Evolutionary conservation across 306 rosid species (phyloP).

Genomic region (Coriaria nepalensis): DNA sequence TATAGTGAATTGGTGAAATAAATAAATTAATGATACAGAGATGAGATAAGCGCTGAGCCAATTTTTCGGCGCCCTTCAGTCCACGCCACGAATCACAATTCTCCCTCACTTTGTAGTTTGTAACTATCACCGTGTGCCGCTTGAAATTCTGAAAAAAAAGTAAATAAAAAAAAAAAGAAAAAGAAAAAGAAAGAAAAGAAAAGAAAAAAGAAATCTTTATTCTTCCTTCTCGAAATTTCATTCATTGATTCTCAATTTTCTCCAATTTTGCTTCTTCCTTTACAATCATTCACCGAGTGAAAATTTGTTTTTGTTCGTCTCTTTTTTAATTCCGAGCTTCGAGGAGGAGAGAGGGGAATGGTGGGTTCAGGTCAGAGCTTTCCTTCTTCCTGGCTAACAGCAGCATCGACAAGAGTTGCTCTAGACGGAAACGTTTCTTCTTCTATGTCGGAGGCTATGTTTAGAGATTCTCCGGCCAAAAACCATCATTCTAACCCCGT

Average conservation of each 20-base stretch:
- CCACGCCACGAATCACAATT: slow-evolving; percentile 43
- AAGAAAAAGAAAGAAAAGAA: too few relatives aligned
- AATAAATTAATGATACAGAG: neutral
- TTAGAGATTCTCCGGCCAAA: slow-evolving; percentile 9
- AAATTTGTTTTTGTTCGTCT: too few relatives aligned
- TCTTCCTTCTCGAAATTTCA: too few relatives aligned
- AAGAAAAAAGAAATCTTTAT: too few relatives aligned
- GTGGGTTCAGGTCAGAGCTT: slow-evolving; percentile 27
- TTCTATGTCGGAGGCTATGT: slow-evolving; percentile 18
- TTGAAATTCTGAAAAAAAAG: too few relatives aligned
- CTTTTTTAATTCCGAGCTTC: too few relatives aligned
- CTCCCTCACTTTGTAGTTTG: neutral
- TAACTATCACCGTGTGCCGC: slow-evolving; percentile 2
- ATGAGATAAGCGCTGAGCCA: neutral
- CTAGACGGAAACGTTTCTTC: slow-evolving; percentile 24
- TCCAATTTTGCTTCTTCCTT: too few relatives aligned
- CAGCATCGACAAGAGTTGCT: slow-evolving; percentile 28
- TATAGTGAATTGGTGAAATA: too few relatives aligned
- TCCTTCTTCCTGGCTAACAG: slow-evolving; percentile 30
- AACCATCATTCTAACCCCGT: slow-evolving; percentile 2
- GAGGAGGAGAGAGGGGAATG: too few relatives aligned
- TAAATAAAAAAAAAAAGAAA: too few relatives aligned
- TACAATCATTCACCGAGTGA: too few relatives aligned
- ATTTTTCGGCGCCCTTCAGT: slow-evolving; percentile 33
- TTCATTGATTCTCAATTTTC: too few relatives aligned